Conservation (phyloP, 2,329 filamentous ascomycete genomes). For the Ilyonectria sp. region DNA sequence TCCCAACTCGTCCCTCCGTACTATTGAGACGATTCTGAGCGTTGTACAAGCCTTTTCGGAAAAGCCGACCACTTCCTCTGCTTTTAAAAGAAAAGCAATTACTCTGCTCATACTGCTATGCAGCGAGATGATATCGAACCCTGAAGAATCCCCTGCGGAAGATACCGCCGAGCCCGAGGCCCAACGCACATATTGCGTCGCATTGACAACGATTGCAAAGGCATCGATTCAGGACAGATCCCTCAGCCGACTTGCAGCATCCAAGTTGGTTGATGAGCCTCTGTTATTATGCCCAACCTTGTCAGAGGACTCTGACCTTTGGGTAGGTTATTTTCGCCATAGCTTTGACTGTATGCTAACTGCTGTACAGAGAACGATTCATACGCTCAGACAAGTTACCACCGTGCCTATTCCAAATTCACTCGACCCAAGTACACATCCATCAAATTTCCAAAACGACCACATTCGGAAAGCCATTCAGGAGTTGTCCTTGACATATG, state of each 20-base stretch:
- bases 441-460: constrained; percentile 49
- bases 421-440: constrained; percentile 45
- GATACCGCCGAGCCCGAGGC: constrained; percentile 48
- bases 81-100: constrained; percentile 55
- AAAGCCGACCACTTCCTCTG: constrained; percentile 33
- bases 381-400: constrained; percentile 49
- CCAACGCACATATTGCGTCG: constrained; percentile 55
- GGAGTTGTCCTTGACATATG: constrained; percentile 47
- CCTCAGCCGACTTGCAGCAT: constrained; percentile 58
- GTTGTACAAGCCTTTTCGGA: constrained; percentile 47
- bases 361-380: constrained; percentile 47
- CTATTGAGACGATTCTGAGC: constrained; percentile 57
- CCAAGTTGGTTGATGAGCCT: constrained; percentile 61
- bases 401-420: constrained; percentile 34
- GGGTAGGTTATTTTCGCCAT: constrained; percentile 52
- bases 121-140: constrained; percentile 55
- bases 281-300: constrained; percentile 53
- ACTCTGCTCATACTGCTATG: constrained; percentile 60
- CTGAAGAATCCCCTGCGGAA: constrained; percentile 50
- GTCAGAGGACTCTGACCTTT: constrained; percentile 57
- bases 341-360: constrained; percentile 40
- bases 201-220: constrained; percentile 57
- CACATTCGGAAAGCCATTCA: constrained; percentile 50
- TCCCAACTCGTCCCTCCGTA: constrained; percentile 51
- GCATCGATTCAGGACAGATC: constrained; percentile 52